Evolutionary conservation across 2,329 filamentous ascomycete genomes (phyloP).

Genomic region (Aureobasidium sp.): DNA sequence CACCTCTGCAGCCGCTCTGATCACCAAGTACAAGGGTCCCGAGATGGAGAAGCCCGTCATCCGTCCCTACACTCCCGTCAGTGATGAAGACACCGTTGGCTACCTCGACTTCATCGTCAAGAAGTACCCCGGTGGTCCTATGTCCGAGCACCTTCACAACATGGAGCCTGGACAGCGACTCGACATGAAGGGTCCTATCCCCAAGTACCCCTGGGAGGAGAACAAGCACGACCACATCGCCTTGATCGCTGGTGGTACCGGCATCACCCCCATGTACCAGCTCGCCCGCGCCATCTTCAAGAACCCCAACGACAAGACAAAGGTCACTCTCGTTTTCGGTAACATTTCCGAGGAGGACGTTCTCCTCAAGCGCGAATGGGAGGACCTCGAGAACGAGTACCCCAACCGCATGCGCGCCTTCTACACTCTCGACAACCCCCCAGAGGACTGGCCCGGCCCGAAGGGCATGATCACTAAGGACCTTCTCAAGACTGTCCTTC

Average conservation of each 20-base stretch:
- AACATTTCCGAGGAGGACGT: conserved; percentile 89
- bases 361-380: conserved; percentile 75
- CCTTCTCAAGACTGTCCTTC: conserved; percentile 86
- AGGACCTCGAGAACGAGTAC: conserved; percentile 86
- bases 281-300: conserved; percentile 85
- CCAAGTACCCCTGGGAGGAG: conserved; percentile 80
- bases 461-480: conserved; percentile 85
- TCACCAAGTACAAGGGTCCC: conserved; percentile 87
- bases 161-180: conserved; percentile 75
- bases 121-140: conserved; percentile 80
- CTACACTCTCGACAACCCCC: conserved; percentile 82
- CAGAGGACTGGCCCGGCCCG: conserved; percentile 59
- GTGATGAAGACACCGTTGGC: conserved; percentile 68
- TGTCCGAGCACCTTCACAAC: conserved; percentile 82
- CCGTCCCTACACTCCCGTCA: conserved; percentile 86
- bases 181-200: conserved; percentile 89
- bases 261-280: conserved; percentile 98
- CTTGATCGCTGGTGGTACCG: conserved; percentile 87
- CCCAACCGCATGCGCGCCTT: conserved; percentile 93
- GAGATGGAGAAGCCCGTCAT: conserved; percentile 78
- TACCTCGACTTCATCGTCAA: conserved; percentile 87
- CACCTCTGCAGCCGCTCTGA: conserved; percentile 51
- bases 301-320: conserved; percentile 94
- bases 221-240: conserved; percentile 92
- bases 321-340: conserved; percentile 90